Evolutionary conservation across 2,329 filamentous ascomycete species (phyloP).

Genomic region (Microdochium trichocladiopsis): DNA sequence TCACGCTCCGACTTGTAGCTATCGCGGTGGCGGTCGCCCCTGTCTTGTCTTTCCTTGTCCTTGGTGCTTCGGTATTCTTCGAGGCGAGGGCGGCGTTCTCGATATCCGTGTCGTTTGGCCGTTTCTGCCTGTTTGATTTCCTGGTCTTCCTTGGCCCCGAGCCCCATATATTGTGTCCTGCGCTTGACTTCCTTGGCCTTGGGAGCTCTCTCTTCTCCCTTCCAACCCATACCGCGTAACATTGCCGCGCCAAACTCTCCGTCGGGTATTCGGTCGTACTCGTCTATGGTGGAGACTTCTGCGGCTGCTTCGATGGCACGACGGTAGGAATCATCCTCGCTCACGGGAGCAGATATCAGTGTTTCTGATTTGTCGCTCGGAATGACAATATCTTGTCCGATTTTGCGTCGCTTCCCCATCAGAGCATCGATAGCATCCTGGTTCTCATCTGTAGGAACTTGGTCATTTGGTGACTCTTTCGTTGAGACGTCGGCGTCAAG

Average conservation of each 20-base stretch:
- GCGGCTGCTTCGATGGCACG: slow-evolving; percentile 67
- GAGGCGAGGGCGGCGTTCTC: slow-evolving; percentile 34
- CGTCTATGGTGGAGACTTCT: slow-evolving; percentile 68
- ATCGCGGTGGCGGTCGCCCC: slow-evolving; percentile 30
- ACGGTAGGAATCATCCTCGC: slow-evolving; percentile 62
- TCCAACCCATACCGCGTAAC: slow-evolving; percentile 93
- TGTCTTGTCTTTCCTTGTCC: slow-evolving; percentile 32
- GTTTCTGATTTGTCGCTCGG: slow-evolving; percentile 14
- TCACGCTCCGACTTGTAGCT: slow-evolving; percentile 41
- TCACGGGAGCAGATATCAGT: slow-evolving; percentile 21
- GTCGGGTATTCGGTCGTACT: slow-evolving; percentile 84
- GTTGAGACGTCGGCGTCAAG: slow-evolving; percentile 7
- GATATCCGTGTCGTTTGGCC: slow-evolving; percentile 32
- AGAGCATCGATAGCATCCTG: slow-evolving; percentile 60
- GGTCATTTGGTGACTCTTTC: slow-evolving; percentile 6
- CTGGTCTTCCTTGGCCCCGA: slow-evolving; percentile 79
- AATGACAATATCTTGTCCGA: slow-evolving; percentile 44
- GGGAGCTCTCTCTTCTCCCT: slow-evolving; percentile 52
- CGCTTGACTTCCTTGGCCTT: slow-evolving; percentile 56
- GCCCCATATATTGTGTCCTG: slow-evolving; percentile 74
- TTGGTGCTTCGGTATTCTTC: slow-evolving; percentile 41
- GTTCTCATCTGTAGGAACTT: slow-evolving; percentile 22
- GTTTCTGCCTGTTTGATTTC: slow-evolving; percentile 60
- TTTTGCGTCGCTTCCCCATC: slow-evolving; percentile 45
- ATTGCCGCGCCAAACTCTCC: slow-evolving; percentile 92